Conservation (phyloP, 148 eudicot genomes). For the Rhododendron henanense region DNA sequence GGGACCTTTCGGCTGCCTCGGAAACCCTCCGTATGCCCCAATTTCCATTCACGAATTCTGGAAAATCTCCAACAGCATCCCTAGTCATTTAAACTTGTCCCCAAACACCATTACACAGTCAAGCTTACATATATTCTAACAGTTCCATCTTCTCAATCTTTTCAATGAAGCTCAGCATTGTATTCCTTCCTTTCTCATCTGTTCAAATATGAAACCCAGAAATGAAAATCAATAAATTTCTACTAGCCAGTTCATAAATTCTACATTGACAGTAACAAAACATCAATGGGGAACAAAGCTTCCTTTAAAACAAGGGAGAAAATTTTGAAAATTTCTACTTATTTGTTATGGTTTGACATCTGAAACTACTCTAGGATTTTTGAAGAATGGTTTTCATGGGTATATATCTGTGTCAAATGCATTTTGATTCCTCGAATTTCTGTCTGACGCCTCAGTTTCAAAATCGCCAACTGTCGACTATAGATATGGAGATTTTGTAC, state of each 20-base stretch:
- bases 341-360: neutral
- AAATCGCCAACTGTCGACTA: too few relatives aligned
- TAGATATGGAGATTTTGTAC: neutral
- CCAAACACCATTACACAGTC: neutral
- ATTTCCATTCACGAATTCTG: too few relatives aligned
- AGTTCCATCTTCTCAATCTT: slow-evolving; percentile 5
- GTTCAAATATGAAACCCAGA: neutral
- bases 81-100: neutral
- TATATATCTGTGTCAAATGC: too few relatives aligned
- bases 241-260: neutral
- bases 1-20: too few relatives aligned
- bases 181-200: slow-evolving; percentile 20
- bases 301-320: neutral
- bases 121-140: neutral
- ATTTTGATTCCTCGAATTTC: too few relatives aligned
- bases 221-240: neutral
- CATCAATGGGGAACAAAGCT: neutral
- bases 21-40: too few relatives aligned
- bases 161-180: slow-evolving; percentile 15
- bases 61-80: too few relatives aligned
- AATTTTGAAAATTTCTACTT: neutral
- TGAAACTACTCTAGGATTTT: neutral
- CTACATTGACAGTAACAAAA: neutral
- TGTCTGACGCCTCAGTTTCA: neutral
- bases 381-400: neutral